These are phyloP conservation scores for Dactylellina drechsleri DNA, from an alignment of 2,329 filamentous ascomycete species.

Conservation along the genomic window DNA sequence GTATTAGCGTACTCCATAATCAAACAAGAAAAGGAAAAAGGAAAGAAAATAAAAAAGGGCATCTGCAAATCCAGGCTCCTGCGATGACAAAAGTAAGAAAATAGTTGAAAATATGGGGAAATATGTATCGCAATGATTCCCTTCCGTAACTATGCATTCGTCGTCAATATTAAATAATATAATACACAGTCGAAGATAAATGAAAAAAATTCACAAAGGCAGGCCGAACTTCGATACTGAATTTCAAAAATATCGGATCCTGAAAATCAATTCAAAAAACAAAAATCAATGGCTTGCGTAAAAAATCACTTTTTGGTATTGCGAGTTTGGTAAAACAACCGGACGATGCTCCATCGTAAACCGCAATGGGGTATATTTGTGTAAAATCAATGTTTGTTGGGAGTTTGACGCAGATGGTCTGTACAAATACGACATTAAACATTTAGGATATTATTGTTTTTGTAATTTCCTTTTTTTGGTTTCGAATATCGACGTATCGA, in stretches of 20 bases:
- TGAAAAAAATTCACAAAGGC: neutral
- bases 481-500: constrained; percentile 12
- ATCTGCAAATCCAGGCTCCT: constrained; percentile 13
- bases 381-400: constrained; percentile 11
- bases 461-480: neutral
- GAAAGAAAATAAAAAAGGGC: constrained; percentile 8
- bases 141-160: constrained; percentile 52
- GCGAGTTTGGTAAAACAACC: constrained; percentile 24
- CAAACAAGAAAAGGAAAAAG: neutral
- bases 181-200: constrained; percentile 47
- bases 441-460: constrained; percentile 6
- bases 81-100: neutral
- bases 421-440: constrained; percentile 43
- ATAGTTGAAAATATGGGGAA: constrained; percentile 5
- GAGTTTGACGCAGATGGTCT: constrained; percentile 27
- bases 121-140: constrained; percentile 24
- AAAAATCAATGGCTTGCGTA: neutral
- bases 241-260: neutral
- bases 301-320: constrained; percentile 46
- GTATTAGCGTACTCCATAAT: constrained; percentile 27
- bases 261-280: neutral
- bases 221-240: neutral
- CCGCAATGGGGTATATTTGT: constrained; percentile 39
- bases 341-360: constrained; percentile 16
- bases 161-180: constrained; percentile 30